Evolutionary conservation across 2,329 filamentous ascomycete species (phyloP), one percentile per base, ranked within the genome.

Genomic region (Colletotrichum salicis): DNA sequence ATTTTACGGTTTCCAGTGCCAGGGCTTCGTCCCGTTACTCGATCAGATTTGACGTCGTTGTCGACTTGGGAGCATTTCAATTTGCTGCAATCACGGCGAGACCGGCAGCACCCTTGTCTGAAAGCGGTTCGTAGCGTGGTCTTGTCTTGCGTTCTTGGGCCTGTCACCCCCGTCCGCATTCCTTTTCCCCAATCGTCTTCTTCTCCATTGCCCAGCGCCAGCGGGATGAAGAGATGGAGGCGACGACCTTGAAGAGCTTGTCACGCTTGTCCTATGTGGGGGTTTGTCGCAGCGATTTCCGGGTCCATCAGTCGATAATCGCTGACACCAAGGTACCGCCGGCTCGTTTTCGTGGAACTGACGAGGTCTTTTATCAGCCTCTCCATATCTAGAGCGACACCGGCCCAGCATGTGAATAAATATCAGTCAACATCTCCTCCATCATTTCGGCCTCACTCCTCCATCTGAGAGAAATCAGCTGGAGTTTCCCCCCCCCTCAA

Each of bases 41-140:
- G 67, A 71, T 70, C 56, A 72, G 61, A 70, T 72, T 72, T 71
- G 61, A 65, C 61, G 67, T 71, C 52, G 67, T 24, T 66, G 55
- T 48, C 33, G 33, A 48, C 29, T 51, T 48, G 11, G 5, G 41
- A 45, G 59, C 31, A 37, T 29, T 57, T 37, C 56, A 41, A 58
- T 57, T 57, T 61, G 60, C 66, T 70, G 56, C 15, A 72, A 72
- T 70, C 66, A 64, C 70, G 70, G 70, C 59, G 60, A 70, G 65
- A 65, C 70, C 66, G 70, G 67, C 56, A 63, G 33, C 31, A 61
- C 70, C 61, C 67, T 71, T 71, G 67, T 51, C 37, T 48, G 37
- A 52, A 57, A 37, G 48, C 57, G 67, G 56, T 52, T 45, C n/a
- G 54, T 71, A 51, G 66, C 67, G 51, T 57, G 13, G 58, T 48